These are phyloP conservation scores for Oryza punctata DNA, from an alignment of 176 grass and related monocot species.

Conservation along the genomic window DNA sequence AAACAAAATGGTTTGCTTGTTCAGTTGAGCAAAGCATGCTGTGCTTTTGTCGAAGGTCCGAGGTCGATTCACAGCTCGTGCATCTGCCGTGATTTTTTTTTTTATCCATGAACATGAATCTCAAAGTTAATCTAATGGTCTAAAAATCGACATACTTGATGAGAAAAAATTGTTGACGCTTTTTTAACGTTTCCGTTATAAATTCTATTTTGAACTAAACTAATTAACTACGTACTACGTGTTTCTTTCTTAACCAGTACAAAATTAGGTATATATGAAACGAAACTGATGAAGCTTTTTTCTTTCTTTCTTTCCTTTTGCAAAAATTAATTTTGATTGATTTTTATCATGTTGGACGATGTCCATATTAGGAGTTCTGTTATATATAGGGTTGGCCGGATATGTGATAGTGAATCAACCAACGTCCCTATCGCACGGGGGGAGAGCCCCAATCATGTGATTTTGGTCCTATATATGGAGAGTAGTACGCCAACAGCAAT, in stretches of 20 bases:
- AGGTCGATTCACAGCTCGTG: too few species aligned
- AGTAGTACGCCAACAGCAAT: conserved; percentile 3
- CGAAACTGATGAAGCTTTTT: not conserved
- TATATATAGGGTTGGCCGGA: not conserved
- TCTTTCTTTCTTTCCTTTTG: not conserved
- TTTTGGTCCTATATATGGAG: not conserved
- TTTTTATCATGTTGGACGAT: not conserved
- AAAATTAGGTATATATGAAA: not conserved
- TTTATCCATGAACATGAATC: too few species aligned
- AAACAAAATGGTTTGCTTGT: too few species aligned
- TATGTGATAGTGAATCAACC: conserved; percentile 16
- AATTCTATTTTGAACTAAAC: too few species aligned
- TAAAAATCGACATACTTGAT: too few species aligned
- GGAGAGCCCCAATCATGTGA: conserved; percentile 12
- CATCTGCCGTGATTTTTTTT: too few species aligned
- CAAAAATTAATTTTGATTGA: not conserved
- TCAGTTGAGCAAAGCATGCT: too few species aligned
- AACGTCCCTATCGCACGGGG: conserved; percentile 31
- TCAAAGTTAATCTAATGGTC: too few species aligned
- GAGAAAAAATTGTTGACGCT: too few species aligned
- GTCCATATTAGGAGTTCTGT: conserved; percentile 1
- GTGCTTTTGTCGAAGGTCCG: too few species aligned
- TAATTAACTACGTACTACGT: not conserved
- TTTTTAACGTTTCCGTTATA: too few species aligned
- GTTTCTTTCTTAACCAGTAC: not conserved